Percentiles rank a stretch among this genome's conserved stretches.
Conservation (phyloP, 345 rosid genomes). For the Aethionema arabicum region DNA sequence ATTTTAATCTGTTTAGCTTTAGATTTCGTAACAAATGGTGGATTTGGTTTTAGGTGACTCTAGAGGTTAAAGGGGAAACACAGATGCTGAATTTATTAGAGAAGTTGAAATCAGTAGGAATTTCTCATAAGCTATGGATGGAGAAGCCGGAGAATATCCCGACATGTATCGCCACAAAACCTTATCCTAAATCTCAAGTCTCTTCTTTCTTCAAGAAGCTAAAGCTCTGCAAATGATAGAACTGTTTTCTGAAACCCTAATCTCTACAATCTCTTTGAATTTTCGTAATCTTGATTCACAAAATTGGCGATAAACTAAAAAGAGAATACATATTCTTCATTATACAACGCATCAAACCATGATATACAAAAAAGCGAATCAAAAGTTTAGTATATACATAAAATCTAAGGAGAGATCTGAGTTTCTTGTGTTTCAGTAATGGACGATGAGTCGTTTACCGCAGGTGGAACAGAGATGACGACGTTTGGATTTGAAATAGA, state of each 20-base stretch:
- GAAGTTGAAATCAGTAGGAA: conserved; percentile 60
- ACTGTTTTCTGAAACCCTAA: background rate
- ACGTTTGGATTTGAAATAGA: conserved; percentile 59
- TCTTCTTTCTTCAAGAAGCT: conserved; percentile 64
- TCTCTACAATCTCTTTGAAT: background rate
- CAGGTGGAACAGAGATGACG: conserved; percentile 61
- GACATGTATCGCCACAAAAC: conserved; percentile 83
- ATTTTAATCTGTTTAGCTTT: background rate
- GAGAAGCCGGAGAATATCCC: conserved; percentile 93
- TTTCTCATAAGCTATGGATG: conserved; percentile 78
- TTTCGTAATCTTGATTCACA: conserved; percentile 2
- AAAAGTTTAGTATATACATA: conserved; percentile 8
- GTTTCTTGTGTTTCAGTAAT: conserved; percentile 14
- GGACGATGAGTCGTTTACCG: conserved; percentile 52
- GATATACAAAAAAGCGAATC: conserved; percentile 4
- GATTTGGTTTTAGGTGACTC: conserved; percentile 57
- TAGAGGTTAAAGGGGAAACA: conserved; percentile 90
- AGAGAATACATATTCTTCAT: background rate
- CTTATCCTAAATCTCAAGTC: conserved; percentile 61
- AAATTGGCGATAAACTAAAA: background rate
- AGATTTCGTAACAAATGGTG: background rate
- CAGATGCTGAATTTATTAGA: conserved; percentile 75
- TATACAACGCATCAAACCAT: conserved; percentile 14
- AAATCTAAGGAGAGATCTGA: background rate
- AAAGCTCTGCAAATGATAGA: conserved; percentile 72